Conservation (phyloP, 2,329 filamentous ascomycete species). For the Pseudopithomyces maydicus region DNA sequence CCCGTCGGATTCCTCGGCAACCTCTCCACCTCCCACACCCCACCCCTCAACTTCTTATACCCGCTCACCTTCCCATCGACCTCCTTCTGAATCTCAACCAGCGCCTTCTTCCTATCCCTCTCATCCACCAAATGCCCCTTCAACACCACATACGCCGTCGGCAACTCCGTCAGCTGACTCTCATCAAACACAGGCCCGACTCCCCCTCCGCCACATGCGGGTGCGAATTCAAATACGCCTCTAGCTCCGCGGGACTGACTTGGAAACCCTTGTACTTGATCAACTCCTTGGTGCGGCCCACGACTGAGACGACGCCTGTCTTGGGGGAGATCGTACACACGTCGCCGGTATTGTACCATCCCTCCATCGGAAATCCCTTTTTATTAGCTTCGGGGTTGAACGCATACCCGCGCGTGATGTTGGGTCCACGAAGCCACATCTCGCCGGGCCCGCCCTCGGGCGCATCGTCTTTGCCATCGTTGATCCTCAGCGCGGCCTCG, state of each 20-base stretch:
- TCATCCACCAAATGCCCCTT: slow-evolving; percentile 10
- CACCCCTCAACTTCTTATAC: slow-evolving; percentile 24
- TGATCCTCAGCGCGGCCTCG: slow-evolving; percentile 70
- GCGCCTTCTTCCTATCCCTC: slow-evolving; percentile 7
- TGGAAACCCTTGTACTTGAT: slow-evolving; percentile 29
- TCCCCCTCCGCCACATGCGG: slow-evolving; percentile 14
- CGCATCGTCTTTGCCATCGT: slow-evolving; percentile 59
- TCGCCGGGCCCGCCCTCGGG: slow-evolving; percentile 60
- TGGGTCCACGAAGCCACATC: slow-evolving; percentile 73
- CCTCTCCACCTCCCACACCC: slow-evolving; percentile 14
- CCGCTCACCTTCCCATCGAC: slow-evolving; percentile 17
- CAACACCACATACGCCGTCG: slow-evolving; percentile 19
- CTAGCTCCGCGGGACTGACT: slow-evolving; percentile 18
- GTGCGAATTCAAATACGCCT: slow-evolving; percentile 17
- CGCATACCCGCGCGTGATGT: slow-evolving; percentile 76
- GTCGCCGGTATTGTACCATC: slow-evolving; percentile 42
- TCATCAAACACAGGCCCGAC: slow-evolving; percentile 15
- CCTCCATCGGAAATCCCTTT: slow-evolving; percentile 71
- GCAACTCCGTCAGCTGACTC: slow-evolving; percentile 17
- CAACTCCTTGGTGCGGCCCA: slow-evolving; percentile 63
- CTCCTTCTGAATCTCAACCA: slow-evolving; percentile 11
- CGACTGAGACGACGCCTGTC: slow-evolving; percentile 83
- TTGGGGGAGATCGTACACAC: slow-evolving; percentile 69
- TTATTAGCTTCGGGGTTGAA: slow-evolving; percentile 71
- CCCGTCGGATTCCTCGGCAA: slow-evolving; percentile 22